Evolutionary conservation across 2,329 filamentous ascomycete species (phyloP).

Genomic region (Torrubiella hemipterigena): DNA sequence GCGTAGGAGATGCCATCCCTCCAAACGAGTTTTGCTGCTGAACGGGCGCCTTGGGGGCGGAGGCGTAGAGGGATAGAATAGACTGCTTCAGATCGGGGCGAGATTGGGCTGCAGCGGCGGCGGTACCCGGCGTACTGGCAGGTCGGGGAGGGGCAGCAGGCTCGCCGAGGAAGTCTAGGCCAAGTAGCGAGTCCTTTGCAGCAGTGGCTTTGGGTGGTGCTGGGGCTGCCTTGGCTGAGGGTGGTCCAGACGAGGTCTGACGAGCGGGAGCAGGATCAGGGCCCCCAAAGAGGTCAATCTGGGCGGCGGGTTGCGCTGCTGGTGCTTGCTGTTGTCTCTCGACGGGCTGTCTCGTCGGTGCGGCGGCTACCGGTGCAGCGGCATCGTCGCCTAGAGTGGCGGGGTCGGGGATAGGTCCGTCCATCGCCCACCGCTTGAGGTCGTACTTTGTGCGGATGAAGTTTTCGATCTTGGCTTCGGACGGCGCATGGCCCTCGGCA

Average conservation of each 20-base stretch:
- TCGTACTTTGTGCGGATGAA: conserved; percentile 99
- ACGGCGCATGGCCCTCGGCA: conserved; percentile 79
- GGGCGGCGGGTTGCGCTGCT: conserved; percentile 41
- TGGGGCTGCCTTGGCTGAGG: conserved; percentile 34
- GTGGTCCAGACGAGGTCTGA: conserved; percentile 62
- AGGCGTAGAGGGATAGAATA: conserved; percentile 88
- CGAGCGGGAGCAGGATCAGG: conserved; percentile 56
- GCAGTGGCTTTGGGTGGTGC: conserved; percentile 57
- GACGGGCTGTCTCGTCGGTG: conserved; percentile 54
- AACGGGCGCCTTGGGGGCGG: conserved; percentile 64
- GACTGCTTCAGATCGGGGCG: conserved; percentile 94
- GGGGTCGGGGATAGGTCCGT: conserved; percentile 89
- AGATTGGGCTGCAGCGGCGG: conserved; percentile 55
- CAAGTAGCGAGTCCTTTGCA: conserved; percentile 80
- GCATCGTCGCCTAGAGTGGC: conserved; percentile 72
- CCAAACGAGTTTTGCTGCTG: conserved; percentile 51
- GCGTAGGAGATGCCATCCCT: conserved; percentile 49
- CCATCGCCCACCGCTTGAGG: conserved; percentile 98
- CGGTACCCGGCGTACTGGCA: conserved; percentile 62
- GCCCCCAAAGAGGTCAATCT: conserved; percentile 75
- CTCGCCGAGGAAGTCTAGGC: conserved; percentile 82
- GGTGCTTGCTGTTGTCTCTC: conserved; percentile 47
- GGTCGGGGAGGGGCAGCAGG: conserved; percentile 63
- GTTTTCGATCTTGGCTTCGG: conserved; percentile 97
- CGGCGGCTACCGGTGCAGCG: conserved; percentile 53